phyloP scores from a whole-genome alignment of 2,329 filamentous ascomycete genomes.

The Pyrenophora teres region DNA sequence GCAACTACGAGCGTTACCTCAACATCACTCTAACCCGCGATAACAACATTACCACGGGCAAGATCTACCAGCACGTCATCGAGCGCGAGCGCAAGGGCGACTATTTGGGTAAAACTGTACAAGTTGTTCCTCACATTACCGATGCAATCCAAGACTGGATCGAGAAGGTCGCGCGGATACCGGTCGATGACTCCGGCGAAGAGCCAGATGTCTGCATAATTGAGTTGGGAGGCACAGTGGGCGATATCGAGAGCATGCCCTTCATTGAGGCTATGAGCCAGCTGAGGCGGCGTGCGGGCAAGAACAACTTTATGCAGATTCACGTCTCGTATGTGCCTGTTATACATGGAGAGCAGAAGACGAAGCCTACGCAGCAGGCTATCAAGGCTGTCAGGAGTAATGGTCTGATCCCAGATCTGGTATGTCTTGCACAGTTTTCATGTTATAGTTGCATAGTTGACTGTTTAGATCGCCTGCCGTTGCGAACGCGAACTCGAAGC shows the following conservation, averaged over 20 bases:
- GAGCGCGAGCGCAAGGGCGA: conserved; percentile 72
- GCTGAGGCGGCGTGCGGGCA: conserved; percentile 72
- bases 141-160: conserved; percentile 94
- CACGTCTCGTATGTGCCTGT: conserved; percentile 88
- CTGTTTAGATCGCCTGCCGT: conserved; percentile 79
- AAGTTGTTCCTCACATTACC: conserved; percentile 91
- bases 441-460: not conserved
- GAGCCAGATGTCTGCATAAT: conserved; percentile 92
- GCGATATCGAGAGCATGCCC: conserved; percentile 84
- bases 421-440: conserved; percentile 42
- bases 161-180: conserved; percentile 79
- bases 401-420: conserved; percentile 66
- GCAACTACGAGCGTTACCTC: conserved; percentile 81
- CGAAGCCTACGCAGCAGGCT: conserved; percentile 92
- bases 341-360: conserved; percentile 81
- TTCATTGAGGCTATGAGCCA: conserved; percentile 88
- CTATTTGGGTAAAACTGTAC: conserved; percentile 86
- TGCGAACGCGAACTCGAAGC: conserved; percentile 78
- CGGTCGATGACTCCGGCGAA: conserved; percentile 81
- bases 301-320: conserved; percentile 84
- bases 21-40: conserved; percentile 80
- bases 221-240: conserved; percentile 70
- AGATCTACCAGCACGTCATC: conserved; percentile 91
- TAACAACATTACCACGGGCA: conserved; percentile 97
- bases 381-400: conserved; percentile 83